These are phyloP conservation scores for Curvularia verruculosa DNA, from an alignment of 2,329 filamentous ascomycete genomes.

Conservation along the genomic window DNA sequence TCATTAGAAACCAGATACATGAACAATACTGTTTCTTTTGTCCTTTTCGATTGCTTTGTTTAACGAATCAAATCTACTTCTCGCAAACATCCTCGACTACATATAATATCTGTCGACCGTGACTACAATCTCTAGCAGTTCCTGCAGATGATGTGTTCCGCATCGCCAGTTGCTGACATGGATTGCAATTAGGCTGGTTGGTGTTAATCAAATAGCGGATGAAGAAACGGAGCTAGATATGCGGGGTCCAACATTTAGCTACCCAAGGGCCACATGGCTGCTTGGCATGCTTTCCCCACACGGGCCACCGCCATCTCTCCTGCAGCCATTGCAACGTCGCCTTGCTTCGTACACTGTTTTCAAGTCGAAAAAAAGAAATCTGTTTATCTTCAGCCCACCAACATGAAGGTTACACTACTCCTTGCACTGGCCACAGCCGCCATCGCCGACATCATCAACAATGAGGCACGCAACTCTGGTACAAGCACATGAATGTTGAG, in stretches of 20 bases:
- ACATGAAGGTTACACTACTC: slow-evolving; percentile 56
- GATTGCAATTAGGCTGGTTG: background rate
- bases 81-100: background rate
- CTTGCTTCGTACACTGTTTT: slow-evolving; percentile 7
- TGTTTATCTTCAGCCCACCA: slow-evolving; percentile 3
- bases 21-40: background rate
- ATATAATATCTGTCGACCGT: background rate
- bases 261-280: slow-evolving; percentile 20
- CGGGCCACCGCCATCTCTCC: slow-evolving; percentile 9
- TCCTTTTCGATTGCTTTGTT: too few species aligned
- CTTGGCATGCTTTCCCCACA: slow-evolving; percentile 31
- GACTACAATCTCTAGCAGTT: background rate
- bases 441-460: slow-evolving; percentile 42
- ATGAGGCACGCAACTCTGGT: slow-evolving; percentile 26
- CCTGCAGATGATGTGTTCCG: background rate
- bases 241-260: slow-evolving; percentile 14
- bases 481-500: background rate
- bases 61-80: too few species aligned
- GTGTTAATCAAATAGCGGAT: background rate
- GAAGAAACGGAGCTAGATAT: background rate
- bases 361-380: background rate
- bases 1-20: background rate
- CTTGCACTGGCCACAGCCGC: slow-evolving; percentile 58
- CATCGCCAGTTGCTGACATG: background rate
- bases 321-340: slow-evolving; percentile 17